Evolutionary conservation across 2,329 filamentous ascomycete genomes (phyloP).

Genomic region (Lojkania enalia): DNA sequence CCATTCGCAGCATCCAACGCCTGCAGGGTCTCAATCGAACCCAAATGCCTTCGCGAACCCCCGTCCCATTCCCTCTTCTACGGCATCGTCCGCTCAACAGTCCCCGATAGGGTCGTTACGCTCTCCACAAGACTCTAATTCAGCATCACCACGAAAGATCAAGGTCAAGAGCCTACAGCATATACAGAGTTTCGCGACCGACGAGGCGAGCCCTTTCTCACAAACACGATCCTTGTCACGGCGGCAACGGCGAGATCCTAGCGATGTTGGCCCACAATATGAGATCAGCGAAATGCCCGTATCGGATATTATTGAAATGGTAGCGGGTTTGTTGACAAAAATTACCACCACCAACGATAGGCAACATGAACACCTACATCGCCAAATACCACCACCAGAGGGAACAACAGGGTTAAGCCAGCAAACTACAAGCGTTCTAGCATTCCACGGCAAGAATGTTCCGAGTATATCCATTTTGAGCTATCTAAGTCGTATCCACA

Average conservation of each 20-base stretch:
- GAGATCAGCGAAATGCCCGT: constrained; percentile 99
- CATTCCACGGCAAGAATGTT: constrained; percentile 97
- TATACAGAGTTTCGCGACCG: constrained; percentile 83
- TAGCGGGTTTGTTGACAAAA: constrained; percentile 91
- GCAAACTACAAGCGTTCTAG: constrained; percentile 75
- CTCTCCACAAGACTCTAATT: constrained; percentile 34
- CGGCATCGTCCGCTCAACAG: constrained; percentile 30
- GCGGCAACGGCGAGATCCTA: constrained; percentile 49
- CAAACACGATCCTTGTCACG: constrained; percentile 49
- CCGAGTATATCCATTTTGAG: constrained; percentile 96
- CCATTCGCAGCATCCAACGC: constrained; percentile 39
- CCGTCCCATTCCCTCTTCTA: constrained; percentile 29
- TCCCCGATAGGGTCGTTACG: constrained; percentile 32
- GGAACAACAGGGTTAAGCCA: constrained; percentile 62
- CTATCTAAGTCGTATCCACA: constrained; percentile 94
- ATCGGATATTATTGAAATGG: constrained; percentile 97
- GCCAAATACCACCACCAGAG: constrained; percentile 66
- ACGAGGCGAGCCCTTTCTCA: constrained; percentile 67
- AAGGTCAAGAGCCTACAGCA: constrained; percentile 87
- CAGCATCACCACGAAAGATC: constrained; percentile 62
- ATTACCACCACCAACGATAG: constrained; percentile 96
- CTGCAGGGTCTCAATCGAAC: constrained; percentile 13
- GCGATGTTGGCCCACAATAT: constrained; percentile 66
- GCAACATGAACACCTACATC: constrained; percentile 88
- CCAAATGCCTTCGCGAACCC: constrained; percentile 21